Conservation (phyloP, 2,329 filamentous ascomycete genomes). For the Fusarium transvaalense region DNA sequence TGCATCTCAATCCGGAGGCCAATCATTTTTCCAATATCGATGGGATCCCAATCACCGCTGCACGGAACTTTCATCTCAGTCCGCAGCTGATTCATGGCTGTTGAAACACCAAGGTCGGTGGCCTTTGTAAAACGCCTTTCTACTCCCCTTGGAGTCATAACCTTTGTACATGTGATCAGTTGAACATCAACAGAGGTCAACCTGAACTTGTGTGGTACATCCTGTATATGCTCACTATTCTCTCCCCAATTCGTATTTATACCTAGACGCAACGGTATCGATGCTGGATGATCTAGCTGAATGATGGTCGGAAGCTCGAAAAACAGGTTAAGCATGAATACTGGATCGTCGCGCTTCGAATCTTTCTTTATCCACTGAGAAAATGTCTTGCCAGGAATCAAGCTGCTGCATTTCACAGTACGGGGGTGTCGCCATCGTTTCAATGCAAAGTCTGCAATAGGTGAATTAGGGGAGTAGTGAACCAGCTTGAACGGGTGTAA, state of each 20-base stretch:
- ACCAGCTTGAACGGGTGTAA: conserved; percentile 44
- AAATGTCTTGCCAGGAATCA: conserved; percentile 50
- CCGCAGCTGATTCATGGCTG: accelerated
- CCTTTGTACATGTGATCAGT: not conserved
- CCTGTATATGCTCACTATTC: conserved; percentile 32
- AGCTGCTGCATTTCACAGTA: conserved; percentile 39
- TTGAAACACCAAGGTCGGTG: conserved; percentile 2
- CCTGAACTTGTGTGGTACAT: conserved; percentile 22
- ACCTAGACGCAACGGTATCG: conserved; percentile 42
- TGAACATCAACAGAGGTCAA: conserved; percentile 21
- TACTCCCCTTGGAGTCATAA: not conserved
- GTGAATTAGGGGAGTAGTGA: conserved; percentile 4
- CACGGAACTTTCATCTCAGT: conserved; percentile 10
- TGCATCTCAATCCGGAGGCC: conserved; percentile 7
- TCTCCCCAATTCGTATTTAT: conserved; percentile 22
- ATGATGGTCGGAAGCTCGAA: conserved; percentile 48
- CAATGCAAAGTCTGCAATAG: conserved; percentile 37
- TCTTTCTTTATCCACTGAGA: conserved; percentile 52
- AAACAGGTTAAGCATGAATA: conserved; percentile 46
- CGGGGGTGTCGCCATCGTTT: not conserved
- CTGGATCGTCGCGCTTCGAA: conserved; percentile 52
- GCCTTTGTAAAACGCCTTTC: not conserved
- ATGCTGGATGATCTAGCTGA: conserved; percentile 47
- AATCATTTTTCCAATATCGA: conserved; percentile 24
- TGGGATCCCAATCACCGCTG: not conserved